A percentile compares a stretch with the other conserved stretches of the same genome.
Evolutionary conservation across 306 rosid species (phyloP).

Genomic region (Arachis hypogaea): DNA sequence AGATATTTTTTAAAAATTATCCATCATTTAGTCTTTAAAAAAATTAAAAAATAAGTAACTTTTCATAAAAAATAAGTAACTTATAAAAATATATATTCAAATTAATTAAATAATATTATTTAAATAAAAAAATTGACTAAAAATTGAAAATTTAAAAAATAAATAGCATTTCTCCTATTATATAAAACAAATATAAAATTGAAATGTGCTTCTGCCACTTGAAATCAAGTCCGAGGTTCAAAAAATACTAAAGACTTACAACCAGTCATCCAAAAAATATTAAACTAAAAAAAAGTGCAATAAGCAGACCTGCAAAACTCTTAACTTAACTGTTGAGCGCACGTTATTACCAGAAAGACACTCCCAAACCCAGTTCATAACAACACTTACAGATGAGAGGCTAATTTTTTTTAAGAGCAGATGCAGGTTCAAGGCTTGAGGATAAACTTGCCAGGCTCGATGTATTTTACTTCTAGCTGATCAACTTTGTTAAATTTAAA

Average conservation of each 20-base stretch:
- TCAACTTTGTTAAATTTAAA: constrained; percentile 79
- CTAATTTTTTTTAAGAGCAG: constrained; percentile 3
- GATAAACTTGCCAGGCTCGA: constrained; percentile 53
- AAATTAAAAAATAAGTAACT: too few species aligned
- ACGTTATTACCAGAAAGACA: constrained; percentile 26
- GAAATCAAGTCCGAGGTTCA: too few species aligned
- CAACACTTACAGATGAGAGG: constrained; percentile 8
- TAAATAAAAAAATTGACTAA: too few species aligned
- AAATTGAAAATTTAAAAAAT: too few species aligned
- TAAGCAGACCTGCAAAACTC: constrained; percentile 21
- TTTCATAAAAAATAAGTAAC: too few species aligned
- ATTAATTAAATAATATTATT: too few species aligned
- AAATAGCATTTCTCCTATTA: too few species aligned
- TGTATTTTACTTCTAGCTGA: constrained; percentile 60
- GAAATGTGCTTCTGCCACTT: too few species aligned
- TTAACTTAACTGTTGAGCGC: neutral
- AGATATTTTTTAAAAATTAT: too few species aligned
- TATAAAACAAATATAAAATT: too few species aligned
- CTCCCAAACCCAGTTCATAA: constrained; percentile 8
- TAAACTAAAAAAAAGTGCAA: neutral
- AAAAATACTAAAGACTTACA: constrained; percentile 8
- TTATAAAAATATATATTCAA: too few species aligned
- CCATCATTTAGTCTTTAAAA: too few species aligned
- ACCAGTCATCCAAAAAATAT: constrained; percentile 20
- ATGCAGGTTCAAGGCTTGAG: constrained; percentile 54